phyloP scores from a whole-genome alignment of 2,329 filamentous ascomycete species.

The Pseudogymnoascus sp. region DNA sequence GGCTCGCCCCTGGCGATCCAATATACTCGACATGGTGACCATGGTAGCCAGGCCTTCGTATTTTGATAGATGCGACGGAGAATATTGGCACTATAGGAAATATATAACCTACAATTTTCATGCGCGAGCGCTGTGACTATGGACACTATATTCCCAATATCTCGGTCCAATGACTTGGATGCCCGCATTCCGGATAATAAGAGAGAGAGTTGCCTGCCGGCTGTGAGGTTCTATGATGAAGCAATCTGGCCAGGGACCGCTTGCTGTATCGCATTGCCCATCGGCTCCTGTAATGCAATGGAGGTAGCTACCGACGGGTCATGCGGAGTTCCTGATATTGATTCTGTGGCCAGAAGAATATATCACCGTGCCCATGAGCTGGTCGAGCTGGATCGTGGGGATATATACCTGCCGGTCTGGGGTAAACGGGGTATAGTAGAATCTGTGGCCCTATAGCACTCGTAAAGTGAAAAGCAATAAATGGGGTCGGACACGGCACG shows the following conservation, averaged over 20 bases:
- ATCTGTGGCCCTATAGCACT: neutral
- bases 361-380: neutral
- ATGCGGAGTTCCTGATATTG: constrained; percentile 3
- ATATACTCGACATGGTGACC: neutral
- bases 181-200: constrained; percentile 8
- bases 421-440: constrained; percentile 4
- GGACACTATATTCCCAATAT: constrained; percentile 9
- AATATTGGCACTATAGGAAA: constrained; percentile 4
- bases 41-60: neutral
- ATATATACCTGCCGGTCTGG: neutral
- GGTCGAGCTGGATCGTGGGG: neutral
- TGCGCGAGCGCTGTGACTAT: neutral
- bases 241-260: neutral
- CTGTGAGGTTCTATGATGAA: neutral
- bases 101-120: neutral
- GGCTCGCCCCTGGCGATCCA: constrained; percentile 3
- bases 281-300: neutral
- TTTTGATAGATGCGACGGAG: neutral
- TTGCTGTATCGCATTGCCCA: neutral
- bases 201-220: neutral
- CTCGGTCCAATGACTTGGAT: constrained; percentile 5
- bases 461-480: constrained; percentile 4
- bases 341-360: neutral
- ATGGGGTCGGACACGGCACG: neutral
- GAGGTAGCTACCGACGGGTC: neutral